Conservation (phyloP, 176 grass and related monocot species). For the Canna indica region DNA sequence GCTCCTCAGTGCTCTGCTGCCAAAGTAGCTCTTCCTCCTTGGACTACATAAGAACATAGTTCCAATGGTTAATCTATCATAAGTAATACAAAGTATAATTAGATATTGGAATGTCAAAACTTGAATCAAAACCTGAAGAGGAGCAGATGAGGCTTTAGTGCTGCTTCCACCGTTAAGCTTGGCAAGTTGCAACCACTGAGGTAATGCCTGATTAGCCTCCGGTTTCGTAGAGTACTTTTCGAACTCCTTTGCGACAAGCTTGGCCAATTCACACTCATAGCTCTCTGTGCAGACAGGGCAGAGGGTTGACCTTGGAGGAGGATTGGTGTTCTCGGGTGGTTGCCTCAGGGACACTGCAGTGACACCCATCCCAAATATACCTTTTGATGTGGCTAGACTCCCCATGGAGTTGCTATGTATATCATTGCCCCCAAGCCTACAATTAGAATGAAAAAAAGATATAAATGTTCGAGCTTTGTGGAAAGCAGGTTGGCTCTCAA, state of each 20-base stretch:
- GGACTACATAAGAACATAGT: not conserved
- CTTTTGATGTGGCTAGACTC: constrained; percentile 24
- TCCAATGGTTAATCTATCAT: not conserved
- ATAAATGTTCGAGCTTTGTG: not conserved
- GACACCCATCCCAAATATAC: constrained; percentile 11
- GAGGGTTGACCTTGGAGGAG: constrained; percentile 21
- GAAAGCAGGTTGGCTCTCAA: not conserved
- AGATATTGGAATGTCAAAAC: not conserved
- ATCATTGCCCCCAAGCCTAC: constrained; percentile 44
- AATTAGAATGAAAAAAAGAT: not conserved
- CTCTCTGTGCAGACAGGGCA: constrained; percentile 47
- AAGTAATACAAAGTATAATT: not conserved
- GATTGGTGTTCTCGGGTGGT: not conserved
- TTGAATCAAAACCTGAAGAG: constrained; percentile 15
- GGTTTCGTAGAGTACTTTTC: constrained; percentile 25
- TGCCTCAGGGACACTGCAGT: constrained; percentile 11
- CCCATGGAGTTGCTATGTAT: constrained; percentile 36
- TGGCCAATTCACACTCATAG: constrained; percentile 53
- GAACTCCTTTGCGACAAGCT: constrained; percentile 26
- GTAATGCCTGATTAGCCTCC: constrained; percentile 30
- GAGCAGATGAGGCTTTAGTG: constrained; percentile 30
- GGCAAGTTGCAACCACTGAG: constrained; percentile 51
- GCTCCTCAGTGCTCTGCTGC: constrained; percentile 5
- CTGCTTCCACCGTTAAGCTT: constrained; percentile 4
- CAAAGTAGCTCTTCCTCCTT: constrained; percentile 9